Percentiles rank a stretch among this genome's conserved stretches.
Conservation (phyloP, 495 filamentous ascomycete genomes). For the Aspergillus bertholletiae region DNA sequence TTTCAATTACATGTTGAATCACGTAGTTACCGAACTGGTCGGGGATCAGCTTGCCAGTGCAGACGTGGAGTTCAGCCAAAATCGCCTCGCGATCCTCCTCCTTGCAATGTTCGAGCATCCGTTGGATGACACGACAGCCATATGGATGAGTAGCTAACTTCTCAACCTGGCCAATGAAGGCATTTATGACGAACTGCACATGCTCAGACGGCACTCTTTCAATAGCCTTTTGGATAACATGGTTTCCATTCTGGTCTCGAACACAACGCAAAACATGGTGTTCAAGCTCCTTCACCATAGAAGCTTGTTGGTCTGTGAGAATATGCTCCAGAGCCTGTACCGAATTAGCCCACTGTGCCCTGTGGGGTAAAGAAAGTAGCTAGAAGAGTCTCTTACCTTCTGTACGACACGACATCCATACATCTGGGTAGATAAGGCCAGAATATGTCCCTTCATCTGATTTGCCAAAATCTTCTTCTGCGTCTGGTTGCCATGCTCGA, state of each 20-base stretch:
- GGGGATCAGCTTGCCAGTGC: constrained; percentile 66
- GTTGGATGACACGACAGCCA: constrained; percentile 90
- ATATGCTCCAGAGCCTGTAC: constrained; percentile 84
- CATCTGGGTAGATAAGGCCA: constrained; percentile 79
- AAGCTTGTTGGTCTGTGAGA: constrained; percentile 82
- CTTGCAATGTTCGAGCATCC: constrained; percentile 84
- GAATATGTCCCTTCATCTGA: constrained; percentile 81
- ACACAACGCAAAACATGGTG: constrained; percentile 75
- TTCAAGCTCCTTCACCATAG: constrained; percentile 79
- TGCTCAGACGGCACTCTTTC: constrained; percentile 78
- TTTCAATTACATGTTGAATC: constrained; percentile 86
- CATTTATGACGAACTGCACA: constrained; percentile 85
- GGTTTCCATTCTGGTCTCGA: constrained; percentile 91
- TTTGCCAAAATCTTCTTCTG: constrained; percentile 86
- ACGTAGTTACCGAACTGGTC: constrained; percentile 98
- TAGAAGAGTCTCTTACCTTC: constrained; percentile 53
- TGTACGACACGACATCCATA: constrained; percentile 97
- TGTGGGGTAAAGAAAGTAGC: background rate
- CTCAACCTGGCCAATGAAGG: constrained; percentile 77
- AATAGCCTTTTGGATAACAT: constrained; percentile 94
- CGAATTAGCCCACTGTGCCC: constrained; percentile 10
- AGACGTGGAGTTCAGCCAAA: constrained; percentile 74
- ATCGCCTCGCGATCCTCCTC: constrained; percentile 66
- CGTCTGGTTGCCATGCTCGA: constrained; percentile 90
- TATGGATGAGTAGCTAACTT: constrained; percentile 76